Evolutionary conservation across 129 eudicot species (phyloP).

Genomic region (Artemisia argyi): DNA sequence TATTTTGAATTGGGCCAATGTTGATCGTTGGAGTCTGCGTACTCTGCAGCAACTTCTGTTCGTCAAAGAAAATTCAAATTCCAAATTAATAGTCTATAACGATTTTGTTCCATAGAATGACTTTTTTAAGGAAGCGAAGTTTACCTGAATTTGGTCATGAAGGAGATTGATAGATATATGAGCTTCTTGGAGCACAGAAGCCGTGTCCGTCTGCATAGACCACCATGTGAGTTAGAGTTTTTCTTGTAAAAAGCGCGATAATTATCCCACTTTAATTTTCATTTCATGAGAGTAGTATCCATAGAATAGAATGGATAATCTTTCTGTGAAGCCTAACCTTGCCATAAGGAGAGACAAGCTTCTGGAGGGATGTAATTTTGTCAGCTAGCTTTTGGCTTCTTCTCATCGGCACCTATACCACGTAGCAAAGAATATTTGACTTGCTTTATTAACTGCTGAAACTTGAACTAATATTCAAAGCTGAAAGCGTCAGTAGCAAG

Average conservation of each 20-base stretch:
- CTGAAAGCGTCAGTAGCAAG: not conserved
- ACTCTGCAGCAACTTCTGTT: slow-evolving; percentile 38
- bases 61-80: not conserved
- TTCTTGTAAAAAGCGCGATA: not conserved
- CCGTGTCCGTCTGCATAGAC: slow-evolving; percentile 66
- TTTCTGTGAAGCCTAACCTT: slow-evolving; percentile 44
- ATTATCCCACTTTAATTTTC: not conserved
- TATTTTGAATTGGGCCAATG: slow-evolving; percentile 14
- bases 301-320: slow-evolving; percentile 12
- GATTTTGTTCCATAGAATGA: not conserved
- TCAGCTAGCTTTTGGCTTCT: slow-evolving; percentile 73
- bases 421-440: not conserved
- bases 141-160: slow-evolving; percentile 58
- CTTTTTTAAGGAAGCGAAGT: not conserved
- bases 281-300: not conserved
- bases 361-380: slow-evolving; percentile 69
- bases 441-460: slow-evolving; percentile 1
- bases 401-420: slow-evolving; percentile 44
- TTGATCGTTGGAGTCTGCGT: slow-evolving; percentile 12
- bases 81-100: not conserved
- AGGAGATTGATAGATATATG: slow-evolving; percentile 54
- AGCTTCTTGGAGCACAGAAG: slow-evolving; percentile 80
- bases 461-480: not conserved
- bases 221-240: not conserved
- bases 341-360: slow-evolving; percentile 80